Conservation (phyloP, 768 basidiomycete genomes). For the Pholiota conissans region DNA sequence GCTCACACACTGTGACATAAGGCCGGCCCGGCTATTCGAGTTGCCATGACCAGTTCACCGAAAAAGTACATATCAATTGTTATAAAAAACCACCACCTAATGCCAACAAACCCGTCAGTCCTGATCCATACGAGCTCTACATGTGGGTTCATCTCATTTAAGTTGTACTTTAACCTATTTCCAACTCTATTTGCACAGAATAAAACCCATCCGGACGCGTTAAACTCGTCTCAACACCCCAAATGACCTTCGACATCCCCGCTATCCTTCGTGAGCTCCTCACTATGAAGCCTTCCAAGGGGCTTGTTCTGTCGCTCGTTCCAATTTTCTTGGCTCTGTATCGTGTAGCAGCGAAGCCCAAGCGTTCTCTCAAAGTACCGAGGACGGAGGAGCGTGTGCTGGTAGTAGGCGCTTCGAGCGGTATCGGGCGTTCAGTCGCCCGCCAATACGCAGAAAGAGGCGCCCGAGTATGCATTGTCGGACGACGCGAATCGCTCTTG, state of each 20-base stretch:
- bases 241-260: constrained; percentile 2
- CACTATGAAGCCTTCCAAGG: neutral
- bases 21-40: no score
- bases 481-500: constrained; percentile 56
- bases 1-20: no score
- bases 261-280: neutral
- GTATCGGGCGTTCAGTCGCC: constrained; percentile 76
- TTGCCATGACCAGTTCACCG: no score
- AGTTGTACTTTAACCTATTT: neutral
- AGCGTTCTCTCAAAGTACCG: constrained; percentile 36
- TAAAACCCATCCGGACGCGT: neutral
- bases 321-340: constrained; percentile 24
- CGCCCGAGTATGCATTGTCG: constrained; percentile 73
- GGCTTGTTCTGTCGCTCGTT: constrained; percentile 20
- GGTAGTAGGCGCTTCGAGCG: constrained; percentile 81
- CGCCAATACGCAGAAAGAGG: constrained; percentile 72
- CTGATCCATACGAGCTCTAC: neutral
- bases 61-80: neutral
- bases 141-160: neutral
- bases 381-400: constrained; percentile 68
- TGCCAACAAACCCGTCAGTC: neutral
- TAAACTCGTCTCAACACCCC: neutral
- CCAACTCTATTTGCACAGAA: neutral
- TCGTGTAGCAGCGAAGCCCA: constrained; percentile 17
- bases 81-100: neutral